These are phyloP conservation scores for Ceratobasidium sp. DNA, from an alignment of 1,284 basidiomycete species.

Conservation along the genomic window DNA sequence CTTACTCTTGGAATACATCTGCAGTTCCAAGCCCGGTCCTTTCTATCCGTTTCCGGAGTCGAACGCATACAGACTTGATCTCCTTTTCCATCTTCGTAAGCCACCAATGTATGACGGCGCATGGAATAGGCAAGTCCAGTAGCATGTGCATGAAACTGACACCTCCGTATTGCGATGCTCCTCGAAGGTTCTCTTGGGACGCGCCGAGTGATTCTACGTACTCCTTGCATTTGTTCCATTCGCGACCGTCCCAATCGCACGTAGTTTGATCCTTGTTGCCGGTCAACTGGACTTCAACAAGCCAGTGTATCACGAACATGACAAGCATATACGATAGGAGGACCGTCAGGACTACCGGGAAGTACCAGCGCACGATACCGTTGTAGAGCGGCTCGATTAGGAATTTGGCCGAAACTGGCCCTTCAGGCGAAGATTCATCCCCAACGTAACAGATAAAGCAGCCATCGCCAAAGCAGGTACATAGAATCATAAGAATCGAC, in stretches of 20 bases:
- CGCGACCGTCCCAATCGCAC: not conserved
- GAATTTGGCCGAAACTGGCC: slow-evolving; percentile 9
- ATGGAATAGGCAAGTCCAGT: slow-evolving; percentile 26
- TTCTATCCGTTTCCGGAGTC: slow-evolving; percentile 17
- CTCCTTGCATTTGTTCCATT: not conserved
- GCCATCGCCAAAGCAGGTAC: slow-evolving; percentile 25
- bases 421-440: slow-evolving; percentile 14
- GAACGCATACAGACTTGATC: slow-evolving; percentile 18
- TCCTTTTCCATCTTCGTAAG: slow-evolving; percentile 34
- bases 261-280: not conserved
- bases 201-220: not conserved
- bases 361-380: slow-evolving; percentile 37
- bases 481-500: slow-evolving; percentile 38
- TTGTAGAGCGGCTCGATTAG: slow-evolving; percentile 33
- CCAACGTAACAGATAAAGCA: slow-evolving; percentile 25
- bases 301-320: slow-evolving; percentile 22
- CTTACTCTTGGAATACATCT: slow-evolving; percentile 24
- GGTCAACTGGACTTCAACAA: slow-evolving; percentile 3
- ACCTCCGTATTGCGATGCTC: slow-evolving; percentile 21
- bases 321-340: slow-evolving; percentile 29
- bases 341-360: slow-evolving; percentile 19
- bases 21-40: not conserved
- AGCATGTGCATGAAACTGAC: slow-evolving; percentile 17
- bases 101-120: slow-evolving; percentile 37
- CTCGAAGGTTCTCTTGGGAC: not conserved